These are phyloP conservation scores for Pichia sp. DNA, from an alignment of 1,139 yeast species.

Conservation along the genomic window DNA sequence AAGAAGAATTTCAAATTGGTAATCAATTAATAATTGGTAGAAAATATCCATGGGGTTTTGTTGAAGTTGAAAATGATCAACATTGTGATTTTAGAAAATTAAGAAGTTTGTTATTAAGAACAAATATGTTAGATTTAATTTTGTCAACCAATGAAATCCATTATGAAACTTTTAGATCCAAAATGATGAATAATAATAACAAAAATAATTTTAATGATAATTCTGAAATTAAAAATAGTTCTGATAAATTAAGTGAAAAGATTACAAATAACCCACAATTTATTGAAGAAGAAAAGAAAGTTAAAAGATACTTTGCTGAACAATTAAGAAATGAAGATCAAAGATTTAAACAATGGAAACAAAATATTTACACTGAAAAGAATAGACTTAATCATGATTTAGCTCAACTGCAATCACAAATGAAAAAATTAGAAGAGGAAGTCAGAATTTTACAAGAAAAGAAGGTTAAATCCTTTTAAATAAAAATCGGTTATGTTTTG, in stretches of 20 bases:
- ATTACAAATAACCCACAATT: conserved; percentile 75
- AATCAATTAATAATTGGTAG: conserved; percentile 84
- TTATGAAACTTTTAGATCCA: conserved; percentile 80
- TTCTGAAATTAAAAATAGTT: conserved; percentile 26
- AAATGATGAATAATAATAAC: conserved; percentile 56
- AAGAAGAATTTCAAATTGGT: conserved; percentile 72
- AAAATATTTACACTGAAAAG: conserved; percentile 89
- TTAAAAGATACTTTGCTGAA: conserved; percentile 94
- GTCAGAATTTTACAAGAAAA: conserved; percentile 61
- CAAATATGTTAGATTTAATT: conserved; percentile 88
- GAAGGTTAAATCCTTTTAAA: conserved; percentile 26
- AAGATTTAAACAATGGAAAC: conserved; percentile 97
- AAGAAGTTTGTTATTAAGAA: conserved; percentile 80
- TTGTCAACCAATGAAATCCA: conserved; percentile 87
- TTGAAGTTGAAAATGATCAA: conserved; percentile 91
- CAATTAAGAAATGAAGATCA: conserved; percentile 97
- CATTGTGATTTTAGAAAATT: conserved; percentile 95
- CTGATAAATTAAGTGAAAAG: conserved; percentile 26
- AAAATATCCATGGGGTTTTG: conserved; percentile 96
- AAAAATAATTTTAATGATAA: conserved; percentile 18
- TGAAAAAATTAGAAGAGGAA: conserved; percentile 66
- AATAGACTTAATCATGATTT: conserved; percentile 90
- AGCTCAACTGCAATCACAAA: conserved; percentile 75
- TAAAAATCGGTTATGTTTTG: neutral
- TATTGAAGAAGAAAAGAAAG: conserved; percentile 91